Conservation (phyloP, 805 yeast genomes). For the Debaryomyces hansenii region DNA sequence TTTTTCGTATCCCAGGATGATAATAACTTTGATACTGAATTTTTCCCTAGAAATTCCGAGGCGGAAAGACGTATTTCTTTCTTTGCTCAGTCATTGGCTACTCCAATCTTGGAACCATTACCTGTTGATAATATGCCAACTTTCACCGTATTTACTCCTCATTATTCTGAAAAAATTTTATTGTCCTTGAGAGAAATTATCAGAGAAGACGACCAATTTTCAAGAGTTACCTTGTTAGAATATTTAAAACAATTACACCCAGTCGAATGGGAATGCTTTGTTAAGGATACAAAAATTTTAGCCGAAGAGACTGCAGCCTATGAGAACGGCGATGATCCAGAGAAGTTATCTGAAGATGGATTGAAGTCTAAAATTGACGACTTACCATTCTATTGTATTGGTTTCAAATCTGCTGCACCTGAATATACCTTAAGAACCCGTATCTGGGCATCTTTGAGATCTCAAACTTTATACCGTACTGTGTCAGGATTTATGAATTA, state of each 20-base stretch:
- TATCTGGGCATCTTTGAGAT: slow-evolving; percentile 49
- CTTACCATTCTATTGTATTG: slow-evolving; percentile 47
- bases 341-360: slow-evolving; percentile 31
- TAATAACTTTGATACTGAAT: slow-evolving; percentile 90
- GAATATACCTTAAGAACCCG: slow-evolving; percentile 48
- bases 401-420: slow-evolving; percentile 49
- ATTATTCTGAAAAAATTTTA: slow-evolving; percentile 79
- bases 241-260: slow-evolving; percentile 58
- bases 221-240: slow-evolving; percentile 54
- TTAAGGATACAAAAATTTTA: slow-evolving; percentile 53
- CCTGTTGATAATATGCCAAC: slow-evolving; percentile 99
- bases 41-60: slow-evolving; percentile 94
- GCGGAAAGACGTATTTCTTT: slow-evolving; percentile 99
- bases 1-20: slow-evolving; percentile 98
- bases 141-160: slow-evolving; percentile 89
- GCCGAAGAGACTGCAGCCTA: slow-evolving; percentile 53
- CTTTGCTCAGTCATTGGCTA: slow-evolving; percentile 98
- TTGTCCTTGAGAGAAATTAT: slow-evolving; percentile 77
- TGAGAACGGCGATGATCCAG: slow-evolving; percentile 51
- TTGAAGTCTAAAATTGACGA: slow-evolving; percentile 40
- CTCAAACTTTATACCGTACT: slow-evolving; percentile 48
- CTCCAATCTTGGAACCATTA: slow-evolving; percentile 98
- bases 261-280: slow-evolving; percentile 57
- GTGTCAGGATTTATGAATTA: slow-evolving; percentile 49
- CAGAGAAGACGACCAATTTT: slow-evolving; percentile 65